Evolutionary conservation across 2,329 filamentous ascomycete species (phyloP).

Genomic region (Ophiostoma angusticollis): DNA sequence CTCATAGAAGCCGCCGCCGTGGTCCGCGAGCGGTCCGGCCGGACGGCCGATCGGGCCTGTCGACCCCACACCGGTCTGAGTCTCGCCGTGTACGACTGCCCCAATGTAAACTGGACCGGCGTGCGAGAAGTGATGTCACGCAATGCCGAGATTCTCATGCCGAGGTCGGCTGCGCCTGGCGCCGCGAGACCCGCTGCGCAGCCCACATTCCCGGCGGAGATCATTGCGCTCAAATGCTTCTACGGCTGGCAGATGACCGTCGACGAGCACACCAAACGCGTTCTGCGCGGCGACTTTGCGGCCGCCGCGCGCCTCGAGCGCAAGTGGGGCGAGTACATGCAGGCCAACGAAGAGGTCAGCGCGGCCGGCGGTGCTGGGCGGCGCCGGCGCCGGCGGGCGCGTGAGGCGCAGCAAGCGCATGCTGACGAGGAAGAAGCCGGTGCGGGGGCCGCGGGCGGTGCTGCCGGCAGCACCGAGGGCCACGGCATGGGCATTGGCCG

Average conservation of each 20-base stretch:
- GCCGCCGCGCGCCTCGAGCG: slow-evolving; percentile 69
- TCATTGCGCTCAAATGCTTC: slow-evolving; percentile 83
- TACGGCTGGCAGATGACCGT: slow-evolving; percentile 93
- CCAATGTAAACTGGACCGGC: slow-evolving; percentile 84
- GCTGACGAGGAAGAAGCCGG: slow-evolving; percentile 66
- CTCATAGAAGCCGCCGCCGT: slow-evolving; percentile 76
- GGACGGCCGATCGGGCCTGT: slow-evolving; percentile 23
- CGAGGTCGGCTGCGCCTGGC: slow-evolving; percentile 16
- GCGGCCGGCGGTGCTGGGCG: slow-evolving; percentile 52
- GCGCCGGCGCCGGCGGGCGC: slow-evolving; percentile 59
- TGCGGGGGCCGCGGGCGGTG: slow-evolving; percentile 37
- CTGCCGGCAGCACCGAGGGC: slow-evolving; percentile 44
- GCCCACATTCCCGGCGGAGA: slow-evolving; percentile 56
- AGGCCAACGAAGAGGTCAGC: slow-evolving; percentile 74
- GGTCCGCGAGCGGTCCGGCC: slow-evolving; percentile 50
- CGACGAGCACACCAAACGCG: slow-evolving; percentile 81
- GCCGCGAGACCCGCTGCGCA: slow-evolving; percentile 18
- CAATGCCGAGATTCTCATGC: slow-evolving; percentile 61
- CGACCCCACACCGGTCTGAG: slow-evolving; percentile 51
- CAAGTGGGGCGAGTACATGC: slow-evolving; percentile 93
- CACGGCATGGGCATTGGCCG: slow-evolving; percentile 27
- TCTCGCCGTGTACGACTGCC: slow-evolving; percentile 81
- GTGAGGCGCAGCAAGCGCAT: slow-evolving; percentile 70
- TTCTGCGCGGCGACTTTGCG: slow-evolving; percentile 61
- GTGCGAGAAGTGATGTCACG: slow-evolving; percentile 74